phyloP scores from a whole-genome alignment of 2,329 filamentous ascomycete species.

The Colletotrichum sp. region DNA sequence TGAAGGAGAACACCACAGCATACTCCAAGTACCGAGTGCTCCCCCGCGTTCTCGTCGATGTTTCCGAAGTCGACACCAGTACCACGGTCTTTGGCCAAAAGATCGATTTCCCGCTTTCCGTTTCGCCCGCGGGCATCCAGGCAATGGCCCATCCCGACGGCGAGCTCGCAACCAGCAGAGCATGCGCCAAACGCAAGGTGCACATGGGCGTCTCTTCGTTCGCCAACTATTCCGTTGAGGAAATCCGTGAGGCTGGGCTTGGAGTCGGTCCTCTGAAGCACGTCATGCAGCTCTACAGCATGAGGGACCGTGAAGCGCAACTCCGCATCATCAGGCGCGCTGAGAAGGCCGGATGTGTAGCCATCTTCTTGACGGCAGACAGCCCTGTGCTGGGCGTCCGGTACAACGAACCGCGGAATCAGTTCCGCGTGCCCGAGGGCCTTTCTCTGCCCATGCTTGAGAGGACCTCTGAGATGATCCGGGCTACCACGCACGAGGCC shows the following conservation, averaged over 20 bases:
- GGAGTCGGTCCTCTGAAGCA: not conserved
- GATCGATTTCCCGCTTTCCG: constrained; percentile 53
- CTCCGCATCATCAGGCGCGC: constrained; percentile 29
- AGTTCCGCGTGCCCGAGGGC: constrained; percentile 48
- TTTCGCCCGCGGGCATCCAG: constrained; percentile 59
- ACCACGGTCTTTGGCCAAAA: constrained; percentile 19
- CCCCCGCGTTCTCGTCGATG: not conserved
- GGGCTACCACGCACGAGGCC: not conserved
- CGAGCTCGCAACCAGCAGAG: constrained; percentile 53
- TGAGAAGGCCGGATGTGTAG: constrained; percentile 28
- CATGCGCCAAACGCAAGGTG: constrained; percentile 43
- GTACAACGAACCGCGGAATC: constrained; percentile 57
- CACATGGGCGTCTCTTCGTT: constrained; percentile 54
- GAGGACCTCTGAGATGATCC: constrained; percentile 14
- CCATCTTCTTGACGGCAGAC: constrained; percentile 29
- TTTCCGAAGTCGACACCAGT: not conserved
- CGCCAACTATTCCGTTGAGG: not conserved
- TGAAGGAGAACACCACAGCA: not conserved
- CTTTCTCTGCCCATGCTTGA: constrained; percentile 3
- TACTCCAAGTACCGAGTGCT: not conserved
- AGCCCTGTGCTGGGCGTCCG: constrained; percentile 51
- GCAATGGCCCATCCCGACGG: constrained; percentile 57
- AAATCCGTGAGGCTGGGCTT: not conserved
- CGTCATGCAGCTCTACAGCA: not conserved
- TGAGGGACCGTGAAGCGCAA: not conserved